Evolutionary conservation across 1,284 basidiomycete genomes (phyloP), one percentile per base, ranked within the genome.

Genomic region (Tilletiopsis washingtonensis): DNA sequence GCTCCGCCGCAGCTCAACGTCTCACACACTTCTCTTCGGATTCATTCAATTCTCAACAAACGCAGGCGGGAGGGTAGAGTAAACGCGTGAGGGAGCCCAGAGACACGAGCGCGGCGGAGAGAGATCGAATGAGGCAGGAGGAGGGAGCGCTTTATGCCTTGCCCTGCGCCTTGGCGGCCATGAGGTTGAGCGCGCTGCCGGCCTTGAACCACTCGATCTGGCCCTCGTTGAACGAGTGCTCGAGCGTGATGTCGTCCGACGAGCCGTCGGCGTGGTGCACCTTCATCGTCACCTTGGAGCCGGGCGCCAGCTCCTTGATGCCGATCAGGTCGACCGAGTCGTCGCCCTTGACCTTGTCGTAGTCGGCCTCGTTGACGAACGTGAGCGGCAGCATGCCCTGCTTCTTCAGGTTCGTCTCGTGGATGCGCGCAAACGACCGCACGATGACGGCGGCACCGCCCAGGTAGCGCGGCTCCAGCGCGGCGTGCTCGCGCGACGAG

Each of bases 401-500:
- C 61, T 65, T 71, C 79, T 94, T 94, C 55, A 96, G 77, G 76
- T 97, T 97, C 12, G 91, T 96, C 76, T 97, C 90, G 76, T 99
- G 94, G 56, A 99, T 99, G 59, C 94, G 86, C 57, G 94, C 94
- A 67, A 99, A 98, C 2, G 91, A 96, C 73, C 89, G 84, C 71
- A 85, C 85, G 76, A 98, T 93, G 78, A 97, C 88, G 42, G 93
- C 93, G 54, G 86, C 80, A 67, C 90, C 91, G 71, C 91, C 91
- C 61, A 97, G 84, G 84, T 85, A 97, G 55, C 93, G 86, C 42
- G 93, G 91, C 79, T 97, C 91, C 51, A 97, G 85, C 51, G 91
- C 93, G 67, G 91, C 93, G 78, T 94, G 91, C 77, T 97, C 91
- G 76, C 91, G 88, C 54, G 91, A 94, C 27, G 90, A 94, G 66